A percentile compares a stretch with the other conserved stretches of the same genome.
Conservation (phyloP, 1,284 basidiomycete genomes). For the Sanghuangporus baumii region DNA sequence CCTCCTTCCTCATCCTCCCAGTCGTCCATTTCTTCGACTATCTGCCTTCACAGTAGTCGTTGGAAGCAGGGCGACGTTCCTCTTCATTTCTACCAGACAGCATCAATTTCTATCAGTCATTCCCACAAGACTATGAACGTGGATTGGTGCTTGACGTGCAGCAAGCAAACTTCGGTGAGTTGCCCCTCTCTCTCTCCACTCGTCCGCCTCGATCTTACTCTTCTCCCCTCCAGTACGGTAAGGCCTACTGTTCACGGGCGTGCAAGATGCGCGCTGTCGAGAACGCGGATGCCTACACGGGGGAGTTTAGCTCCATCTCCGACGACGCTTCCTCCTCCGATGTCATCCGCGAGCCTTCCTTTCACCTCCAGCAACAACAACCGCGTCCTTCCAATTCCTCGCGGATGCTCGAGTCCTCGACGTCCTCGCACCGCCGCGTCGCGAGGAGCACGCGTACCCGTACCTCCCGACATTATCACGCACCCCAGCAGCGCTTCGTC, state of each 20-base stretch:
- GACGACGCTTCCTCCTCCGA: constrained; percentile 4
- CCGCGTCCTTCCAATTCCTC: neutral
- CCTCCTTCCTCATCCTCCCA: neutral
- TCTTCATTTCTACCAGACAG: too few species aligned
- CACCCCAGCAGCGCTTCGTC: neutral
- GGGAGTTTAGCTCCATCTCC: neutral
- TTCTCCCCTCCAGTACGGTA: constrained; percentile 33
- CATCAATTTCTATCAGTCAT: constrained; percentile 16
- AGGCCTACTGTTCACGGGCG: constrained; percentile 48
- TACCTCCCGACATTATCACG: constrained; percentile 3
- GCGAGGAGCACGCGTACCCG: neutral
- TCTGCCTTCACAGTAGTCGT: too few species aligned
- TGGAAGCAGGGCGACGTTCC: neutral
- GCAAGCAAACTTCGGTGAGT: constrained; percentile 46
- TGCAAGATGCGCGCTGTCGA: constrained; percentile 30
- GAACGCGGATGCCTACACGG: neutral
- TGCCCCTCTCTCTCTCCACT: neutral
- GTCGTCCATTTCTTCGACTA: neutral
- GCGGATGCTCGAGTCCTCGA: neutral
- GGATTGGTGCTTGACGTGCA: constrained; percentile 64
- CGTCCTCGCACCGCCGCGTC: neutral
- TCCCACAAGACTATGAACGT: constrained; percentile 42
- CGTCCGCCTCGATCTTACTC: constrained; percentile 17
- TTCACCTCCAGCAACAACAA: neutral
- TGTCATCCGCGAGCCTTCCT: neutral